Conservation (phyloP, 2,329 filamentous ascomycete genomes). For the Penicillium sp. region DNA sequence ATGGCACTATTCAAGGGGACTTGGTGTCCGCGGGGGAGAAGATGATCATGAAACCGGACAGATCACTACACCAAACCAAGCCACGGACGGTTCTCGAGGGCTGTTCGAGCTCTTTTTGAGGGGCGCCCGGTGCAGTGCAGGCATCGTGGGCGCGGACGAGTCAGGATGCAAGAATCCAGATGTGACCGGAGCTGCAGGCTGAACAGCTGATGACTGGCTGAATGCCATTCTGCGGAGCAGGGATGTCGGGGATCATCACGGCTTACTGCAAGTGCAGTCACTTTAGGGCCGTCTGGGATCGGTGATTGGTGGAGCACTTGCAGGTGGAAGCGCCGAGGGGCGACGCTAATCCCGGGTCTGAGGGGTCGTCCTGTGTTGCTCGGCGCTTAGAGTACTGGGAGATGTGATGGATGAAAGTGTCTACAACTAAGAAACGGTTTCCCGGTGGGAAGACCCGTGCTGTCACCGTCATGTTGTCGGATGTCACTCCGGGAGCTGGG, state of each 20-base stretch:
- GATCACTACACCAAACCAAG: constrained; percentile 24
- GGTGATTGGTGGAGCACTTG: constrained; percentile 27
- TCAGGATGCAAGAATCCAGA: constrained; percentile 24
- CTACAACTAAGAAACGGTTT: background rate
- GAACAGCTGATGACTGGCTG: constrained; percentile 16
- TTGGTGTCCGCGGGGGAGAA: background rate
- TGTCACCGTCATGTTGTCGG: background rate
- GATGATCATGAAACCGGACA: constrained; percentile 11
- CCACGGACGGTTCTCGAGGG: constrained; percentile 22
- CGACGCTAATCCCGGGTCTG: constrained; percentile 22
- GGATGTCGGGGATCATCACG: constrained; percentile 23
- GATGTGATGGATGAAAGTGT: constrained; percentile 9
- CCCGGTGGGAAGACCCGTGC: background rate
- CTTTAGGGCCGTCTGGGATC: constrained; percentile 9
- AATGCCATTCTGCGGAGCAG: constrained; percentile 9
- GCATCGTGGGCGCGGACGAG: constrained; percentile 27
- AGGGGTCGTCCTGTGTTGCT: constrained; percentile 11
- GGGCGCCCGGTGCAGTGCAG: constrained; percentile 16
- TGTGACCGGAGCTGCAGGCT: constrained; percentile 35
- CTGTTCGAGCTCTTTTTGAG: constrained; percentile 32
- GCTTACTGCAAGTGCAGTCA: constrained; percentile 36
- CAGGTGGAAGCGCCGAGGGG: constrained; percentile 32
- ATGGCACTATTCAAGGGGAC: background rate
- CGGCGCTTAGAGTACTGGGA: constrained; percentile 27
- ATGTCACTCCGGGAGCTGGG: background rate